Evolutionary conservation across 768 basidiomycete genomes (phyloP).

Genomic region (Lentinula sp.): DNA sequence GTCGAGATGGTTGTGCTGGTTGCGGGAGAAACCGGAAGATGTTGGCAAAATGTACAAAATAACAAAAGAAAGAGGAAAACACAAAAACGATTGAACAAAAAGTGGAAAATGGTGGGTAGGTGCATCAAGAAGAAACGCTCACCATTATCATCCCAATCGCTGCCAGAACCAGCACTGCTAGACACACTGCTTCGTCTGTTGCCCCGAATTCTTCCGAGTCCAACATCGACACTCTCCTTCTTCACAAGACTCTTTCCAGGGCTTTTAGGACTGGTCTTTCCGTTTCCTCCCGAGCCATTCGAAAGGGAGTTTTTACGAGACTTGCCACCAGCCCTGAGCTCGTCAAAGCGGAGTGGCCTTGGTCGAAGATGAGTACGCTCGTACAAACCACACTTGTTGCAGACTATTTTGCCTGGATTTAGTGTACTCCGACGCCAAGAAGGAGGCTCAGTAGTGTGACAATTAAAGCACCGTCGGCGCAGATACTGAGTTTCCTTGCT

Average conservation of each 20-base stretch:
- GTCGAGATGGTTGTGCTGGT: neutral
- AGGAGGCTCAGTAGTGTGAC: conserved; percentile 87
- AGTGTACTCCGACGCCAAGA: conserved; percentile 85
- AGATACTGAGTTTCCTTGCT: conserved; percentile 90
- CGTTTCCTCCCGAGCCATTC: conserved; percentile 4
- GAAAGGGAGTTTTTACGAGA: conserved; percentile 48
- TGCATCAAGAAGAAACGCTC: conserved; percentile 20
- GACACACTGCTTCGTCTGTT: neutral
- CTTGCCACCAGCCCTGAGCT: conserved; percentile 83
- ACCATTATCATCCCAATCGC: conserved; percentile 84
- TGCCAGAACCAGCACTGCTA: conserved; percentile 40
- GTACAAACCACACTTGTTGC: conserved; percentile 91
- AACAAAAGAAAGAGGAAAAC: conserved; percentile 9
- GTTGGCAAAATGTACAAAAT: conserved; percentile 13
- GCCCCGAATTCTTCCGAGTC: neutral
- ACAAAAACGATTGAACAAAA: conserved; percentile 1
- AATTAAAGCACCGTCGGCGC: conserved; percentile 84
- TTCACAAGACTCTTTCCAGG: conserved; percentile 34
- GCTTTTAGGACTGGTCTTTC: neutral
- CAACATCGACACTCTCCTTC: conserved; percentile 53
- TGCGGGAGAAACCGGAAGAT: neutral
- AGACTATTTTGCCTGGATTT: conserved; percentile 89
- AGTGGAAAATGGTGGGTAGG: neutral
- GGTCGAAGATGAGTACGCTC: conserved; percentile 85
- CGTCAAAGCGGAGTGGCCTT: conserved; percentile 81